Evolutionary conservation across 257 asterid genomes (phyloP).

Genomic region (Rubia yunnanensis): DNA sequence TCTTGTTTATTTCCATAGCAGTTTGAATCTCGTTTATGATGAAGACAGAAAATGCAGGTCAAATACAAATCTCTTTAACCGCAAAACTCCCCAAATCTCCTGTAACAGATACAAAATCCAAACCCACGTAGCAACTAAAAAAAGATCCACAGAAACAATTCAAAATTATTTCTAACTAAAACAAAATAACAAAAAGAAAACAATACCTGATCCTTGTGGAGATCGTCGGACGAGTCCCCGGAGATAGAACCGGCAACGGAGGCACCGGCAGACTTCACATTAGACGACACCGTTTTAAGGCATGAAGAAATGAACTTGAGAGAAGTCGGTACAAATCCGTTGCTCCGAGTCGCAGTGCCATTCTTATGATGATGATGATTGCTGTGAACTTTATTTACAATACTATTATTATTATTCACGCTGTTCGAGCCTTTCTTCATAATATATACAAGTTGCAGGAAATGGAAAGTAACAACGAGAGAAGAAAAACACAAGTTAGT

Average conservation of each 20-base stretch:
- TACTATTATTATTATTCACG: slow-evolving; percentile 12
- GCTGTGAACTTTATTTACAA: slow-evolving; percentile 13
- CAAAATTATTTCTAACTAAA: neutral
- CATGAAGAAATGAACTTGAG: slow-evolving; percentile 44
- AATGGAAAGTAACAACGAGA: slow-evolving; percentile 4
- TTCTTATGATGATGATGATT: slow-evolving; percentile 14
- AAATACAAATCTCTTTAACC: neutral
- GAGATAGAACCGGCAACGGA: slow-evolving; percentile 36
- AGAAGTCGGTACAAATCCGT: slow-evolving; percentile 37
- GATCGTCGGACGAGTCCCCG: slow-evolving; percentile 29
- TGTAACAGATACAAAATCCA: neutral
- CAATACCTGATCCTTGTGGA: slow-evolving; percentile 36
- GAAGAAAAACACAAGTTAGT: neutral
- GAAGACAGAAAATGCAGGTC: neutral
- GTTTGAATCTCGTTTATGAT: too few species aligned
- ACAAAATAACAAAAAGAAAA: neutral
- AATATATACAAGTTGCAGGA: slow-evolving; percentile 20
- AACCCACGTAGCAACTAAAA: neutral
- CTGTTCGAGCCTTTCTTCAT: slow-evolving; percentile 36
- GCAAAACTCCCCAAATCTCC: neutral
- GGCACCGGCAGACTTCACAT: slow-evolving; percentile 40
- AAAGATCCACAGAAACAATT: neutral
- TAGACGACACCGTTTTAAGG: slow-evolving; percentile 40
- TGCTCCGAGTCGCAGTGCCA: slow-evolving; percentile 18
- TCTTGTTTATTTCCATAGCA: neutral